Evolutionary conservation across 78 protist genomes (phyloP).

Genomic region (Bodo saltans): DNA sequence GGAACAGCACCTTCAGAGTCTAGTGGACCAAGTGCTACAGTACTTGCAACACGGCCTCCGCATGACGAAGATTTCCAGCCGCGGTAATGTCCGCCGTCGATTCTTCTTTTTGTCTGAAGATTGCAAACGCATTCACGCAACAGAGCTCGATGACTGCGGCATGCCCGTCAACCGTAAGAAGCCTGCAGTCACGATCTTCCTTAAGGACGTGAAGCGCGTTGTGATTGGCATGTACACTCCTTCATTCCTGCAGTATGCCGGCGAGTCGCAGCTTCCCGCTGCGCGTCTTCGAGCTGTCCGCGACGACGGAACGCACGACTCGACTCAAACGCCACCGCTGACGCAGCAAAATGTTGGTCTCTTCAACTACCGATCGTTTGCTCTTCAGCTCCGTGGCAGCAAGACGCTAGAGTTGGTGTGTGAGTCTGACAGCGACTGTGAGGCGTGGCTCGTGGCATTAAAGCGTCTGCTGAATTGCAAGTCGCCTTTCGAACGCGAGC

Average conservation of each 20-base stretch:
- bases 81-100: not conserved
- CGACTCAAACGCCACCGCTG: not conserved
- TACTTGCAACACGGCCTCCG: slow-evolving; percentile 14
- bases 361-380: slow-evolving; percentile 11
- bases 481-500: not conserved
- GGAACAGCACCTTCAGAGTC: slow-evolving; percentile 15
- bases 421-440: slow-evolving; percentile 26
- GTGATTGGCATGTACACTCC: slow-evolving; percentile 5
- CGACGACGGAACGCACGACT: slow-evolving; percentile 15
- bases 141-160: not conserved
- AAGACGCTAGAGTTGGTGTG: slow-evolving; percentile 7
- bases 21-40: slow-evolving; percentile 20
- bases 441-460: slow-evolving; percentile 25
- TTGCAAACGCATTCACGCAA: slow-evolving; percentile 3
- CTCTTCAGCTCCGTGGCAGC: not conserved
- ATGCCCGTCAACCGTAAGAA: not conserved
- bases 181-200: slow-evolving; percentile 8
- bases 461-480: not conserved
- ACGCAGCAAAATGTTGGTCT: not conserved
- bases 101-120: slow-evolving; percentile 12
- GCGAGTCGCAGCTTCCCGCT: not conserved
- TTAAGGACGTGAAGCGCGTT: not conserved
- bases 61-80: slow-evolving; percentile 11
- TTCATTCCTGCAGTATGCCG: not conserved
- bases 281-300: not conserved